Evolutionary conservation across 306 rosid species (phyloP), one percentile per base, ranked within the genome.

Genomic region (Citrullus colocynthis): DNA sequence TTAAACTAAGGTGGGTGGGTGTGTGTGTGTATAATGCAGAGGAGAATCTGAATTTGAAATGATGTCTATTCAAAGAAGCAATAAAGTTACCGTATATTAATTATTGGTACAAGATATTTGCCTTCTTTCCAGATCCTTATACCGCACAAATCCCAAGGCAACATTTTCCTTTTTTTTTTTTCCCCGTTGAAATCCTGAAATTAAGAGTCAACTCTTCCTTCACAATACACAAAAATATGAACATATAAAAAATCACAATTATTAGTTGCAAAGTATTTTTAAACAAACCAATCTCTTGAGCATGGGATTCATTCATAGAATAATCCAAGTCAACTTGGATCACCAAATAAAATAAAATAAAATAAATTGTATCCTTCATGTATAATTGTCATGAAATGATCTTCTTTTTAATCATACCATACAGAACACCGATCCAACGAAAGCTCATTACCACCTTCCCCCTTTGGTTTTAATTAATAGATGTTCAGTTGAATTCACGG

Each of bases 361-460:
- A n/a, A n/a, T 10, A 6, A 60, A 60, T 12, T 6, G 11, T 66
- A 66, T 41, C 21, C 16, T 63, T 30, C 4, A 60, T 60, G 37
- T 60, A 60, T 60, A 28, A 60, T 28, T 24, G 61, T 8, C 65
- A 60, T 4, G 37, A 60, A 4, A 14, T 4, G 5, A 20, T 58
- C 15, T 1, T 13, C 39, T 9, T 52, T 52, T 16, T 41, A n/a
- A 41, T 37, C 28, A 24, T 37, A 63, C 69, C 10, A 13, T 61
- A 61, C 0, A 36, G 67, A 14, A 4, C 34, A 69, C 56, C 16
- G 30, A 73, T 32, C 42, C 18, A 72, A 24, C 66, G 83, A 82
- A 84, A 77, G 77, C 80, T 84, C 74, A 63, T 30, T 21, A 72
- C 69, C 80, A 73, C 78, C 83, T 41, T 49, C 64, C 75, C 21